Evolutionary conservation across 2,329 filamentous ascomycete genomes (phyloP).

Genomic region (Pezicula rhizophila): DNA sequence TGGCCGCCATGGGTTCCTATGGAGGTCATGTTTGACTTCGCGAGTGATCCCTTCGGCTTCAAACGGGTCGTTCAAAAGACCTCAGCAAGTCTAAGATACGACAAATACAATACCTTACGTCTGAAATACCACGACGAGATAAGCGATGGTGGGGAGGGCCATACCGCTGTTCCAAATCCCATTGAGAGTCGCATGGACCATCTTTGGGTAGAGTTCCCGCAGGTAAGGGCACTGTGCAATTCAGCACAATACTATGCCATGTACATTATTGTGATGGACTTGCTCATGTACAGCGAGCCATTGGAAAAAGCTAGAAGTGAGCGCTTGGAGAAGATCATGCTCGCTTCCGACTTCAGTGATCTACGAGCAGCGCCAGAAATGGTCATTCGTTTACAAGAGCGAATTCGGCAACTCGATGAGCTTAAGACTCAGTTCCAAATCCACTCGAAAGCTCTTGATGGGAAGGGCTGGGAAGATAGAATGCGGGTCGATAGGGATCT

Average conservation of each 20-base stretch:
- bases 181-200: constrained; percentile 85
- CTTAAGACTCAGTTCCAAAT: constrained; percentile 97
- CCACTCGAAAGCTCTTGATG: constrained; percentile 80
- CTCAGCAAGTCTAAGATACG: constrained; percentile 86
- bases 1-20: constrained; percentile 99
- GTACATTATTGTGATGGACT: constrained; percentile 95
- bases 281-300: constrained; percentile 93
- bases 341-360: constrained; percentile 97
- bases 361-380: constrained; percentile 88
- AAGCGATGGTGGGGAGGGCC: constrained; percentile 52
- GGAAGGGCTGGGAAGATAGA: constrained; percentile 85
- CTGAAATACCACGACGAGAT: constrained; percentile 97
- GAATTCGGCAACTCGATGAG: constrained; percentile 88
- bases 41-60: constrained; percentile 93
- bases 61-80: constrained; percentile 95
- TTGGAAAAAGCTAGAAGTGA: constrained; percentile 96
- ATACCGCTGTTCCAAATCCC: constrained; percentile 45
- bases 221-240: constrained; percentile 90
- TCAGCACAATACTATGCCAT: constrained; percentile 96
- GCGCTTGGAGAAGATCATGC: constrained; percentile 95
- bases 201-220: constrained; percentile 93
- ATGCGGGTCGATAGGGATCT: constrained; percentile 85
- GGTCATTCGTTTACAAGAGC: constrained; percentile 84
- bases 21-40: constrained; percentile 97
- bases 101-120: constrained; percentile 96